Evolutionary conservation across 352 stramenopile species (phyloP).

Genomic region (Thraustotheca clavata): DNA sequence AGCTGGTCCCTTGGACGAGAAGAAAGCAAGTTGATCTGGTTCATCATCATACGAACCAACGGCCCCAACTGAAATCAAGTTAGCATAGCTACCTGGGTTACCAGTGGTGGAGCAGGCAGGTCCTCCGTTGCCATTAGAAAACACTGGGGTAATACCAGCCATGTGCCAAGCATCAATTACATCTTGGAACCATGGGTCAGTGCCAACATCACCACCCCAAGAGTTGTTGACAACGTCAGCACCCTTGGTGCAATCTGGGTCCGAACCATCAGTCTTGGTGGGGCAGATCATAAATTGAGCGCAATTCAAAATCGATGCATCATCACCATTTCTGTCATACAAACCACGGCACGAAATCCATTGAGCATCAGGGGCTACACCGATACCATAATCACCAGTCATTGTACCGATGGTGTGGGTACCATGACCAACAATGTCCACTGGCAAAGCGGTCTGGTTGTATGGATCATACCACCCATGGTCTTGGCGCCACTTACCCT

Average conservation of each 20-base stretch:
- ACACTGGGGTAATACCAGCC: constrained; percentile 31
- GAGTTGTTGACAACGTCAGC: constrained; percentile 27
- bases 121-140: constrained; percentile 30
- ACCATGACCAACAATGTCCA: constrained; percentile 30
- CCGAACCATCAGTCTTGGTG: constrained; percentile 3
- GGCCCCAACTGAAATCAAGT: constrained; percentile 29
- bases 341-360: constrained; percentile 32
- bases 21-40: constrained; percentile 28
- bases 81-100: constrained; percentile 26
- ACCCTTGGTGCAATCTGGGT: not conserved
- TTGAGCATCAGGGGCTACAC: constrained; percentile 24
- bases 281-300: constrained; percentile 27
- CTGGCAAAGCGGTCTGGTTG: constrained; percentile 25
- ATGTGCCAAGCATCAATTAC: constrained; percentile 27
- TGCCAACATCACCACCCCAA: constrained; percentile 25
- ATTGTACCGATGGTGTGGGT: constrained; percentile 32
- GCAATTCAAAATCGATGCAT: constrained; percentile 24
- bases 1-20: constrained; percentile 27
- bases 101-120: constrained; percentile 25
- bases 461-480: constrained; percentile 49
- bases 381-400: constrained; percentile 25
- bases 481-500: constrained; percentile 26
- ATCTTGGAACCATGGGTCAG: constrained; percentile 25
- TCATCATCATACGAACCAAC: constrained; percentile 22
- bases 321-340: constrained; percentile 11